These are phyloP conservation scores for Middelhovenomyces tepae DNA, from an alignment of 805 yeast species.

Conservation along the genomic window DNA sequence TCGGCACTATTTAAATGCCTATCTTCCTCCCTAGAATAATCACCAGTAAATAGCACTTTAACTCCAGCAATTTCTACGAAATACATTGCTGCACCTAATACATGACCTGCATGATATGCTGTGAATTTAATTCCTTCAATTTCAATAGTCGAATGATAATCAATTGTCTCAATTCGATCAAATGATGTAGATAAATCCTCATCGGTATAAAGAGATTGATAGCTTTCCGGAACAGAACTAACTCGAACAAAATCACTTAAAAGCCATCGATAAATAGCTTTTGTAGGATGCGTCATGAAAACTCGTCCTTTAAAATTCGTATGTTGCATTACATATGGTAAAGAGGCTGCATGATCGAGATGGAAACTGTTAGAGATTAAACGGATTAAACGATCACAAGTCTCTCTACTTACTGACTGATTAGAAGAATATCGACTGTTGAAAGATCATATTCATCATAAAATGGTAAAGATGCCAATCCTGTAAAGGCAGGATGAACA, in stretches of 20 bases:
- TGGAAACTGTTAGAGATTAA: conserved; percentile 47
- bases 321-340: conserved; percentile 97
- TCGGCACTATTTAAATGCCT: conserved; percentile 94
- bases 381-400: conserved; percentile 2
- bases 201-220: conserved; percentile 61
- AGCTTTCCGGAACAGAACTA: conserved; percentile 38
- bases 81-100: conserved; percentile 97
- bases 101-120: conserved; percentile 99
- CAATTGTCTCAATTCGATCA: conserved; percentile 86
- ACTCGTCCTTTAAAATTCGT: conserved; percentile 92
- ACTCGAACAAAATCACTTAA: conserved; percentile 90
- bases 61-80: conserved; percentile 91
- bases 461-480: conserved; percentile 85
- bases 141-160: conserved; percentile 91
- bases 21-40: conserved; percentile 91
- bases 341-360: conserved; percentile 94
- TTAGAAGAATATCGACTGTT: conserved; percentile 73
- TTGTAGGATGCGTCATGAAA: conserved; percentile 98
- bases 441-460: conserved; percentile 91
- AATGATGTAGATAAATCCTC: conserved; percentile 84
- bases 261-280: conserved; percentile 95
- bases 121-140: conserved; percentile 92
- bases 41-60: conserved; percentile 87
- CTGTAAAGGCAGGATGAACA: conserved; percentile 90
- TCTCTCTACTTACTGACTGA: conserved; percentile 49